Percentiles rank a stretch among this genome's conserved stretches.
Conservation (phyloP, 495 filamentous ascomycete species). For the Halenospora varia region DNA sequence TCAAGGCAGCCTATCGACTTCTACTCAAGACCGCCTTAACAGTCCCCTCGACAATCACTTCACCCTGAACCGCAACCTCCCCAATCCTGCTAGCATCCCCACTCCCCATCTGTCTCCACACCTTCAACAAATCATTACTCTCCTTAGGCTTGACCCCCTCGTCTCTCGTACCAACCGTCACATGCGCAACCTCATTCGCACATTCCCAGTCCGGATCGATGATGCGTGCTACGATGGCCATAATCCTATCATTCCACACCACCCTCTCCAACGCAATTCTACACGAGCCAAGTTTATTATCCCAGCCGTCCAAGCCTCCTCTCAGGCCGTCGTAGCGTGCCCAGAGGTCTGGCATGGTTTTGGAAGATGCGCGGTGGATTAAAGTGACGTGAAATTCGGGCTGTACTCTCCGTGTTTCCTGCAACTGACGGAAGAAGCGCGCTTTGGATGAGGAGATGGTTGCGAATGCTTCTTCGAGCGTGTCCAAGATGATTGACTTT, state of each 20-base stretch:
- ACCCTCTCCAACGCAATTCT: constrained; percentile 53
- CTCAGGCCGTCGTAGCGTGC: constrained; percentile 52
- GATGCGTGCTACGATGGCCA: constrained; percentile 82
- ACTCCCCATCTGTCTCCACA: constrained; percentile 56
- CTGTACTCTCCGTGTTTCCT: constrained; percentile 71
- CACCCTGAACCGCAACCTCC: constrained; percentile 43
- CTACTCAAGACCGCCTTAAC: constrained; percentile 25
- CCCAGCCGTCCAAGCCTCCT: constrained; percentile 24
- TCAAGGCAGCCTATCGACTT: too few species aligned
- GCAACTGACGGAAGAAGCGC: constrained; percentile 71
- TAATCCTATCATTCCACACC: constrained; percentile 77
- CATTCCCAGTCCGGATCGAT: constrained; percentile 55
- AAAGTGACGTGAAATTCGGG: constrained; percentile 89
- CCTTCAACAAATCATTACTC: constrained; percentile 76
- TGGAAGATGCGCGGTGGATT: constrained; percentile 67
- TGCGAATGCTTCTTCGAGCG: constrained; percentile 67
- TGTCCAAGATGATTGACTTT: constrained; percentile 48
- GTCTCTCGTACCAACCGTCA: constrained; percentile 80
- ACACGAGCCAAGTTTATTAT: constrained; percentile 40
- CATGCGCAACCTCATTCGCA: constrained; percentile 75
- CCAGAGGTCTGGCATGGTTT: constrained; percentile 65
- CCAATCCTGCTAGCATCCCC: constrained; percentile 40
- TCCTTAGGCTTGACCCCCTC: constrained; percentile 81
- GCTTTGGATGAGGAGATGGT: constrained; percentile 40
- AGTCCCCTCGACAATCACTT: constrained; percentile 17